Conservation (phyloP, 2,329 filamentous ascomycete species). For the Pseudogymnoascus sp. region DNA sequence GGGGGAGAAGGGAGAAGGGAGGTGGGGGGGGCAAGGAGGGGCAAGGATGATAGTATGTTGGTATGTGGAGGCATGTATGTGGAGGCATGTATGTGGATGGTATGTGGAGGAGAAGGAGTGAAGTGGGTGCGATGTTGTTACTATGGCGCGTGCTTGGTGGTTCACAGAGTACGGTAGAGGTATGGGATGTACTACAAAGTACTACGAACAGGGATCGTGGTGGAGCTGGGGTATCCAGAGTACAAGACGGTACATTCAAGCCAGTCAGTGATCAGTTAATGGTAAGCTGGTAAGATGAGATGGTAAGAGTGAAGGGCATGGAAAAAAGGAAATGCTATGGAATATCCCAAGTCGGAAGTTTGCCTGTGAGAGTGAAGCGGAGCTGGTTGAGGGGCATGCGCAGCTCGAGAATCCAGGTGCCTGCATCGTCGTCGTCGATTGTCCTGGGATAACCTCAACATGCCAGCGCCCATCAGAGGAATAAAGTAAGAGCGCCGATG, state of each 20-base stretch:
- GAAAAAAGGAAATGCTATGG: background rate
- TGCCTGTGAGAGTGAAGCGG: background rate
- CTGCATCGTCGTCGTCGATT: background rate
- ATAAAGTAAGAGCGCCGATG: background rate
- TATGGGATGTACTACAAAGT: background rate
- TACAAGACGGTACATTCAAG: background rate
- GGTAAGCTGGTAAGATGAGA: background rate
- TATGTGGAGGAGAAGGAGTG: background rate
- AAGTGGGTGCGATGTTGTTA: too few species aligned
- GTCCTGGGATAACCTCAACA: background rate
- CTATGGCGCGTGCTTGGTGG: background rate
- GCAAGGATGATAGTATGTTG: background rate
- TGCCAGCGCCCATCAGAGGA: slow-evolving; percentile 1
- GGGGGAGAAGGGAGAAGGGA: background rate
- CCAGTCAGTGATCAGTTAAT: background rate
- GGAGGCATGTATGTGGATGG: background rate
- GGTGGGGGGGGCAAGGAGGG: background rate
- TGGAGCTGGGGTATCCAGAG: background rate
- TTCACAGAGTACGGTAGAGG: background rate
- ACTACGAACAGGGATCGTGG: background rate
- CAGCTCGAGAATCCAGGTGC: background rate
- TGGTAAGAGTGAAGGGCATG: background rate
- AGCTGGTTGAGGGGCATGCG: background rate
- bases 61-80: background rate
- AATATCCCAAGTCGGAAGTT: background rate